These are phyloP conservation scores for Boletus rex-veris DNA, from an alignment of 768 basidiomycete genomes.

Conservation along the genomic window DNA sequence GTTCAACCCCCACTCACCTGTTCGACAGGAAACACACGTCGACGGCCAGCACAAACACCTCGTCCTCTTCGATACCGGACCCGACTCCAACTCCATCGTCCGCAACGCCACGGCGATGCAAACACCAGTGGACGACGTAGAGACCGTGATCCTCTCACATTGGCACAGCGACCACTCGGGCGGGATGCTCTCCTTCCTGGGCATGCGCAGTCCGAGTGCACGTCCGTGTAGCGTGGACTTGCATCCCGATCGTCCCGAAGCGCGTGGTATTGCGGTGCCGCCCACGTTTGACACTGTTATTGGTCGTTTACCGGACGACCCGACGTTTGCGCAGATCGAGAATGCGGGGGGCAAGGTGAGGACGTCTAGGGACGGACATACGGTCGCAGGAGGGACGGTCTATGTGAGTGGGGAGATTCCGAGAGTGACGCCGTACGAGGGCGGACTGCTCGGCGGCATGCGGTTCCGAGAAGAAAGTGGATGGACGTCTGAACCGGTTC, in stretches of 20 bases:
- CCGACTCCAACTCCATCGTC: constrained; percentile 70
- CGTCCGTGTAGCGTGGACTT: constrained; percentile 57
- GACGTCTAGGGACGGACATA: constrained; percentile 56
- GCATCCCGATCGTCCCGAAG: constrained; percentile 71
- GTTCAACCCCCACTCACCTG: background rate
- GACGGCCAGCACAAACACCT: constrained; percentile 42
- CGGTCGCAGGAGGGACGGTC: constrained; percentile 57
- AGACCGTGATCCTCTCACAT: constrained; percentile 67
- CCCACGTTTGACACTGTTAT: constrained; percentile 55
- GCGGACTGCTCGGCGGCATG: constrained; percentile 63
- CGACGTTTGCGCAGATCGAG: constrained; percentile 65
- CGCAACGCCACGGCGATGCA: constrained; percentile 66
- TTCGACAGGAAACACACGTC: constrained; percentile 53
- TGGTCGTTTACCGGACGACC: constrained; percentile 62
- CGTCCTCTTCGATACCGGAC: constrained; percentile 84
- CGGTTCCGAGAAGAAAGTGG: constrained; percentile 47
- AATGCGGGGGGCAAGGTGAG: constrained; percentile 53
- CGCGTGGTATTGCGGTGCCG: constrained; percentile 70
- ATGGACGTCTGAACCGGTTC: constrained; percentile 58
- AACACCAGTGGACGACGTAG: constrained; percentile 49
- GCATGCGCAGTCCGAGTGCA: constrained; percentile 35
- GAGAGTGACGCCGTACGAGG: constrained; percentile 63
- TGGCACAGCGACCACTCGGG: constrained; percentile 81
- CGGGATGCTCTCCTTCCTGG: constrained; percentile 64
- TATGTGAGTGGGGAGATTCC: constrained; percentile 84